A percentile compares a stretch with the other conserved stretches of the same genome.
Evolutionary conservation across 2,329 filamentous ascomycete species (phyloP).

Genomic region (Curvularia lunata): DNA sequence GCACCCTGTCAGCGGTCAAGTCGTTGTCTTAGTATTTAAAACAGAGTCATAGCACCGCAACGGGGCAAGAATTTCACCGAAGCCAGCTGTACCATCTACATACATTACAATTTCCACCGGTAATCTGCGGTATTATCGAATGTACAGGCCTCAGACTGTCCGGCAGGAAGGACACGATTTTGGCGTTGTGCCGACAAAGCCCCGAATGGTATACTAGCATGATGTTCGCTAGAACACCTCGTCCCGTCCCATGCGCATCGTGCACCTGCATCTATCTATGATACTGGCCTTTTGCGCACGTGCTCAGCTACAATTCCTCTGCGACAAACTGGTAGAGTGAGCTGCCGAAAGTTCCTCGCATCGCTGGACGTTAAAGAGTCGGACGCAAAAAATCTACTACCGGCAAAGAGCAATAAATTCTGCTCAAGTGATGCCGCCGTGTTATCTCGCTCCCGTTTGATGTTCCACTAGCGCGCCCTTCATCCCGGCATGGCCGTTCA

Average conservation of each 20-base stretch:
- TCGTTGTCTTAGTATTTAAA: neutral
- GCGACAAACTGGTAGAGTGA: neutral
- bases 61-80: neutral
- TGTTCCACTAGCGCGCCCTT: conserved; percentile 35
- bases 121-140: conserved; percentile 6
- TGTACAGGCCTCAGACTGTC: conserved; percentile 1
- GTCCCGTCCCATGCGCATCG: too few relatives aligned
- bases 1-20: neutral
- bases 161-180: neutral
- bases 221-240: too few relatives aligned
- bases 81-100: neutral
- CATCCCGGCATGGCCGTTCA: conserved; percentile 21
- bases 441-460: conserved; percentile 46
- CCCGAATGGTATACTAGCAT: neutral
- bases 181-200: conserved; percentile 6
- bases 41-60: neutral
- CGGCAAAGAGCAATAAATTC: conserved; percentile 2
- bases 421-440: conserved; percentile 20
- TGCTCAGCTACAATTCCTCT: neutral
- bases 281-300: neutral
- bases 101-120: conserved; percentile 6
- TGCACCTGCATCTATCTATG: neutral
- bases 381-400: neutral
- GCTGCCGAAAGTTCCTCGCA: neutral
- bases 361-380: neutral